Evolutionary conservation across 495 filamentous ascomycete species (phyloP).

Genomic region (Aspergillus sclerotiicarbonarius): DNA sequence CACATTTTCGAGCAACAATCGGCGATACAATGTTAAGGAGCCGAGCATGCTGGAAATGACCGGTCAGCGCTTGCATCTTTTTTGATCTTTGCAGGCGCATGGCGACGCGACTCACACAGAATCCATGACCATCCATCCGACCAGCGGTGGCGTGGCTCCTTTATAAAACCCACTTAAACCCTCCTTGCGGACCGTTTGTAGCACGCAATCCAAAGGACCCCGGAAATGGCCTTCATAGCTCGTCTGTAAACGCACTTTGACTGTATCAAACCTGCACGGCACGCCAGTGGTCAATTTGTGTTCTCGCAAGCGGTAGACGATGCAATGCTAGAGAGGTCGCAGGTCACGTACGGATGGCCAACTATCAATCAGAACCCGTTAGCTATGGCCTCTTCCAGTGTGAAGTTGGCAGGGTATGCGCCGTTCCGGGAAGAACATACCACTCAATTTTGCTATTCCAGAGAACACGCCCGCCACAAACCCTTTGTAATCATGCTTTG

Average conservation of each 20-base stretch:
- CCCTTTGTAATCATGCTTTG: conserved; percentile 69
- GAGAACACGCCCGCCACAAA: conserved; percentile 95
- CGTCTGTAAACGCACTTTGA: conserved; percentile 96
- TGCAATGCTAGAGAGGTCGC: neutral
- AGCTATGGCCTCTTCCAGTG: conserved; percentile 10
- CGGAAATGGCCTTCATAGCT: conserved; percentile 70
- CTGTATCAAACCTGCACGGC: conserved; percentile 72
- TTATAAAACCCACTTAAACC: conserved; percentile 82
- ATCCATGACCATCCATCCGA: conserved; percentile 99
- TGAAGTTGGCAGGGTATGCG: no score
- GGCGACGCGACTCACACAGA: conserved; percentile 53
- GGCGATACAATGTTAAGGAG: conserved; percentile 83
- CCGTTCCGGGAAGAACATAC: conserved; percentile 42
- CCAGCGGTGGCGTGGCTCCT: conserved; percentile 79
- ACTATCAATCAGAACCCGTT: conserved; percentile 38
- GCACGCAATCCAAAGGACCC: conserved; percentile 82
- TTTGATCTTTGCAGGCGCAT: neutral
- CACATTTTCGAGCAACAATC: conserved; percentile 71
- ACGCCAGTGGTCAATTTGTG: conserved; percentile 9
- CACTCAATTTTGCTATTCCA: conserved; percentile 84
- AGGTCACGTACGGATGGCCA: conserved; percentile 60
- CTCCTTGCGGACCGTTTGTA: conserved; percentile 77
- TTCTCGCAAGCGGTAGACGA: neutral
- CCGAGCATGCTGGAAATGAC: conserved; percentile 70
- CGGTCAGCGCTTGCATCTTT: neutral